Evolutionary conservation across 345 rosid genomes (phyloP).

Genomic region (Jatropha curcas): DNA sequence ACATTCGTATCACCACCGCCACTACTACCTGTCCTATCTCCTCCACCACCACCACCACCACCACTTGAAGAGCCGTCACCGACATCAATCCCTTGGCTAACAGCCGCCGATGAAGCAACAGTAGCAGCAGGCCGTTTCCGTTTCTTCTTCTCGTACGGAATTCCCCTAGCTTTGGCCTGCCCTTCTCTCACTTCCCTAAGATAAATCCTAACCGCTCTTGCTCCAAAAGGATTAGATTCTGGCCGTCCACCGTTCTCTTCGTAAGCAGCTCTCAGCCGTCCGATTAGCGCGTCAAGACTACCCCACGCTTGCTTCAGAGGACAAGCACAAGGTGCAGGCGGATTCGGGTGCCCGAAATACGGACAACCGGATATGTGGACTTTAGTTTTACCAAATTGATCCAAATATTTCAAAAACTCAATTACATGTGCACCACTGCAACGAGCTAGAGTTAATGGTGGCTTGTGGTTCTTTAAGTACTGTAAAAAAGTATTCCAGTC

Average conservation of each 20-base stretch:
- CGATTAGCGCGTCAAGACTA: conserved; percentile 37
- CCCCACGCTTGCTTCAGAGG: conserved; percentile 41
- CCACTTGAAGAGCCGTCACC: neutral
- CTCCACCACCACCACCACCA: conserved; percentile 13
- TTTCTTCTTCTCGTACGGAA: conserved; percentile 40
- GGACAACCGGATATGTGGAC: conserved; percentile 36
- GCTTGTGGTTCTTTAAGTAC: conserved; percentile 35
- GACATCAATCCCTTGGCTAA: neutral
- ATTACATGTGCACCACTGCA: conserved; percentile 41
- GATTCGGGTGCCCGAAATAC: conserved; percentile 33
- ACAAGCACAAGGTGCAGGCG: conserved; percentile 35
- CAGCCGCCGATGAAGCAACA: neutral
- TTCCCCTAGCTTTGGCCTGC: conserved; percentile 36
- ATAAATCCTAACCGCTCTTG: conserved; percentile 36
- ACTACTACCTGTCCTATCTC: neutral
- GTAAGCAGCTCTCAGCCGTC: conserved; percentile 34
- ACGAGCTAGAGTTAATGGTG: conserved; percentile 30
- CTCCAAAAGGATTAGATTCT: conserved; percentile 37
- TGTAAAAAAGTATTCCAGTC: conserved; percentile 40
- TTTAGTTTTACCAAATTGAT: conserved; percentile 40
- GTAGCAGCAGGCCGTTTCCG: conserved; percentile 21
- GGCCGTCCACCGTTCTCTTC: conserved; percentile 36
- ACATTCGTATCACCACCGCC: conserved; percentile 7
- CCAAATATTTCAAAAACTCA: conserved; percentile 37
- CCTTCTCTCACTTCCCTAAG: conserved; percentile 35